Evolutionary conservation across 176 grass and related monocot species (phyloP).

Genomic region (Juncus inflexus): DNA sequence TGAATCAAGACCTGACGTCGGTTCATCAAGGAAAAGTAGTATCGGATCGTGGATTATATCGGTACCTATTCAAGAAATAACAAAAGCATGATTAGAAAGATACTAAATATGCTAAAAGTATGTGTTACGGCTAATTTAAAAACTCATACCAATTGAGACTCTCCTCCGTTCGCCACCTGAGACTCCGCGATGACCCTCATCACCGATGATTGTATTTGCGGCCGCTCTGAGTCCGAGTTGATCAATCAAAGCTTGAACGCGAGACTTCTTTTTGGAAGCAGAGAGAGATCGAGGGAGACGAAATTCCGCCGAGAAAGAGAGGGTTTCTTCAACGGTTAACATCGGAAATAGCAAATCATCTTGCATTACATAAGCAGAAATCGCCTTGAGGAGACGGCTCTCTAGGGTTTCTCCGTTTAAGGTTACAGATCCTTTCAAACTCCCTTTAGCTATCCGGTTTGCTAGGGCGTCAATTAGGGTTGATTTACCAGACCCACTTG

Average conservation of each 20-base stretch:
- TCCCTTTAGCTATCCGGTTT: conserved; percentile 62
- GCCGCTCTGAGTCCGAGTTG: conserved; percentile 70
- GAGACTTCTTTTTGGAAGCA: conserved; percentile 59
- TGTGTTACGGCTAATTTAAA: too few species aligned
- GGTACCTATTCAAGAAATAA: neutral
- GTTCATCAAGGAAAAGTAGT: conserved; percentile 91
- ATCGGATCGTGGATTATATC: conserved; percentile 96
- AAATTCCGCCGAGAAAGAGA: conserved; percentile 93
- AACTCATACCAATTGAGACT: conserved; percentile 57
- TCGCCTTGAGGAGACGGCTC: conserved; percentile 48
- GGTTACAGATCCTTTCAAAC: conserved; percentile 65
- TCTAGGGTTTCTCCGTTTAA: conserved; percentile 73
- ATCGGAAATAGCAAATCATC: conserved; percentile 91
- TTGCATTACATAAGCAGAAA: conserved; percentile 97
- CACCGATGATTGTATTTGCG: conserved; percentile 84
- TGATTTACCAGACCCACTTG: conserved; percentile 91
- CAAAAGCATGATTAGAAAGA: too few species aligned
- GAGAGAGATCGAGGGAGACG: conserved; percentile 69
- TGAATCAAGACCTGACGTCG: conserved; percentile 94
- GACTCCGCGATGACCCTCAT: conserved; percentile 86
- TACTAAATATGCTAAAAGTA: too few species aligned
- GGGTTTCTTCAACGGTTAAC: conserved; percentile 89
- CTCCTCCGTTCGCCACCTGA: conserved; percentile 82
- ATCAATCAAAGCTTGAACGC: conserved; percentile 76
- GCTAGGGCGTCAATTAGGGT: conserved; percentile 93